Conservation (phyloP, 441 rosid genomes). For the Geranium incanum region DNA sequence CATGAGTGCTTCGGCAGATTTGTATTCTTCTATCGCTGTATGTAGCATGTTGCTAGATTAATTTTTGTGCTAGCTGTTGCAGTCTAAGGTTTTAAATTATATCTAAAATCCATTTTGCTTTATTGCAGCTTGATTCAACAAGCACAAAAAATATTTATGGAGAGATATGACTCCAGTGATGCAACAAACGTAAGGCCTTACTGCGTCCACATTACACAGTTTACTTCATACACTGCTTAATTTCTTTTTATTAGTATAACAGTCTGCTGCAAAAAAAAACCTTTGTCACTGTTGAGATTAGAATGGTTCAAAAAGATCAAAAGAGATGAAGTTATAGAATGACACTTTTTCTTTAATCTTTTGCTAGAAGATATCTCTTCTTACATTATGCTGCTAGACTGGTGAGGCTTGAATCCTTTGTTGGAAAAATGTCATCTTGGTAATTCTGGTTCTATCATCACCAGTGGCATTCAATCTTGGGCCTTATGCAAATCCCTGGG, state of each 20-base stretch:
- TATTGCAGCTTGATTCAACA: constrained; percentile 54
- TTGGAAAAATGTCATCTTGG: not conserved
- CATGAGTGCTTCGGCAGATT: no score
- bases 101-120: constrained; percentile 17
- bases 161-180: constrained; percentile 40
- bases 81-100: constrained; percentile 17
- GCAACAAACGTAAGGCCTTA: constrained; percentile 41
- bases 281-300: constrained; percentile 1
- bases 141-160: constrained; percentile 41
- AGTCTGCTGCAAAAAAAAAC: not conserved
- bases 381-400: constrained; percentile 3
- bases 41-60: not conserved
- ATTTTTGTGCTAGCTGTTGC: not conserved
- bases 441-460: constrained; percentile 1
- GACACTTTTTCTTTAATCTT: not conserved
- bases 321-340: constrained; percentile 11
- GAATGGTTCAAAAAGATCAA: not conserved
- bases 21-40: no score
- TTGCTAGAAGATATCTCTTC: not conserved
- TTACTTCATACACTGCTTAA: constrained; percentile 12
- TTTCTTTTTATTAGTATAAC: constrained; percentile 9
- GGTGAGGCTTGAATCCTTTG: not conserved
- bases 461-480: not conserved
- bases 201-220: constrained; percentile 16
- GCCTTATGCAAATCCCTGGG: no score